Percentiles rank a stretch among this genome's conserved stretches.
Conservation (phyloP, 2,329 filamentous ascomycete species). For the Aspergillus sp. region DNA sequence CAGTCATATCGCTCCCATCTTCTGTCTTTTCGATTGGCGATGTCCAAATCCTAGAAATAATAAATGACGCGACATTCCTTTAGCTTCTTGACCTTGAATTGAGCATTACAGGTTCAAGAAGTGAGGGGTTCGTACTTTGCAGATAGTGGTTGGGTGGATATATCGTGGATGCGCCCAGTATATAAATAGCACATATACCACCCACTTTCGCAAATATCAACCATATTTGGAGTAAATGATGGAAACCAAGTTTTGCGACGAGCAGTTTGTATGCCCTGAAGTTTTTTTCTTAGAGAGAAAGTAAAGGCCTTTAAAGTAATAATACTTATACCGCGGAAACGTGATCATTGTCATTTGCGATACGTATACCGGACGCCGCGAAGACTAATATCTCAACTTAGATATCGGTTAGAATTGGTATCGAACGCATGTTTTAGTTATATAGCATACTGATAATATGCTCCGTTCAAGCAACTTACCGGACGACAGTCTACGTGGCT, state of each 20-base stretch:
- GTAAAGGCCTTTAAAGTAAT: not conserved
- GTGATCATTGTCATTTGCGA: not conserved
- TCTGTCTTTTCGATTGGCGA: too few species aligned
- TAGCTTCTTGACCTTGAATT: not conserved
- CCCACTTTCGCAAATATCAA: not conserved
- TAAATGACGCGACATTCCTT: not conserved
- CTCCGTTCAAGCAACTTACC: not conserved
- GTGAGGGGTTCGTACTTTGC: not conserved
- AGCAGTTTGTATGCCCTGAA: not conserved
- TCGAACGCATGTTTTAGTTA: not conserved
- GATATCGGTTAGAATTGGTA: not conserved
- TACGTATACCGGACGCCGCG: too few species aligned
- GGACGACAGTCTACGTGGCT: too few species aligned
- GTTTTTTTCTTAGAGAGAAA: not conserved
- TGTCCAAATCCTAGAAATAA: too few species aligned
- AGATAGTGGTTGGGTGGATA: not conserved
- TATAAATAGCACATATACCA: not conserved
- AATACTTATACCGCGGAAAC: not conserved
- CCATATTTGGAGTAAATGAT: too few species aligned
- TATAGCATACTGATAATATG: not conserved
- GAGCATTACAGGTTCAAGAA: not conserved
- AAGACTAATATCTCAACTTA: not conserved
- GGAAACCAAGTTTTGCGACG: too few species aligned
- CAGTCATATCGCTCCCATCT: too few species aligned
- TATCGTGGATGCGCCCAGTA: not conserved